A percentile compares a stretch with the other conserved stretches of the same genome.
phyloP scores from a whole-genome alignment of 345 rosid genomes.

The Camelina laxa region DNA sequence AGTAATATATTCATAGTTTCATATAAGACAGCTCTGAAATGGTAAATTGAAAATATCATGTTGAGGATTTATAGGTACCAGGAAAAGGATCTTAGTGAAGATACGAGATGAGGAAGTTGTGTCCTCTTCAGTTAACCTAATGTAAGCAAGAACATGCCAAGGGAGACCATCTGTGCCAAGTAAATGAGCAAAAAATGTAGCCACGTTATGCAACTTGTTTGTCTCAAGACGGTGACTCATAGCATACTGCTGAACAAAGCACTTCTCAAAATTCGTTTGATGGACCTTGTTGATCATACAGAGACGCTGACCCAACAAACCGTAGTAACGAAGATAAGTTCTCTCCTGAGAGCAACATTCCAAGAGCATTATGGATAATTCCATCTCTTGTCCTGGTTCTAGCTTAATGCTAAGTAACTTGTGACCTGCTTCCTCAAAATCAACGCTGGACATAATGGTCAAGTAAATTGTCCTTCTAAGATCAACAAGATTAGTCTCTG shows the following conservation, averaged over 20 bases:
- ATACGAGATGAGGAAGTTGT: constrained; percentile 92
- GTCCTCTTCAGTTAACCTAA: constrained; percentile 83
- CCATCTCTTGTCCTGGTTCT: constrained; percentile 99
- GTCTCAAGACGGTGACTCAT: constrained; percentile 96
- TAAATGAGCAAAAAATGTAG: constrained; percentile 89
- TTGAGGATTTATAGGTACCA: constrained; percentile 33
- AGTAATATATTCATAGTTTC: no score
- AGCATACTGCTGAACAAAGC: constrained; percentile 86
- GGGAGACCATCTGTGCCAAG: constrained; percentile 88
- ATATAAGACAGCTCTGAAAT: no score
- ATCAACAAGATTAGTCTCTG: constrained; percentile 90
- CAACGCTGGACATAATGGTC: constrained; percentile 94
- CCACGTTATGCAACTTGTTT: constrained; percentile 81
- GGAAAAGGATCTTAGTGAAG: constrained; percentile 90
- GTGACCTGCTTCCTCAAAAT: constrained; percentile 96
- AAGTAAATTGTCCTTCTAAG: constrained; percentile 71
- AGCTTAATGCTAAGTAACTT: constrained; percentile 86
- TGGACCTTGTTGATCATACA: constrained; percentile 86
- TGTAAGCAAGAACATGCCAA: constrained; percentile 87
- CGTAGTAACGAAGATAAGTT: constrained; percentile 86
- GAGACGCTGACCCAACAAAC: constrained; percentile 86
- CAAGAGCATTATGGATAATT: constrained; percentile 82
- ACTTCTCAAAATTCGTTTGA: constrained; percentile 86
- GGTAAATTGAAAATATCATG: no score
- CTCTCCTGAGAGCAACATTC: constrained; percentile 94